These are phyloP conservation scores for Rosellinia necatrix DNA, from an alignment of 2,329 filamentous ascomycete species.

Conservation along the genomic window DNA sequence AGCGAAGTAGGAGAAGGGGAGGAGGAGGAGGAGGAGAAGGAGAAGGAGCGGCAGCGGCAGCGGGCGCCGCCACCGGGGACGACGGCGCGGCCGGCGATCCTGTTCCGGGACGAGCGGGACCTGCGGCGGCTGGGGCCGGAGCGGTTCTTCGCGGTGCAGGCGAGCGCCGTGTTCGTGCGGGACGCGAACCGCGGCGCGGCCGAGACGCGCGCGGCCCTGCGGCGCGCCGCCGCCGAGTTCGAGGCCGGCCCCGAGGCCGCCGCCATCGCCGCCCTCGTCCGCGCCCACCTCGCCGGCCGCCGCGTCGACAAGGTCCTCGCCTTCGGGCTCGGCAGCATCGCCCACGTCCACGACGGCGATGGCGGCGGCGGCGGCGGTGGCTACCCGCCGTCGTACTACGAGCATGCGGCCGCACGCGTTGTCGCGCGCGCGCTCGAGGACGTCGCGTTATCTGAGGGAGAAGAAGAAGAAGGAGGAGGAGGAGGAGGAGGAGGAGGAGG, in stretches of 20 bases:
- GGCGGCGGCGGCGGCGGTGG: too few relatives aligned
- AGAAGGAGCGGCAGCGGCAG: neutral
- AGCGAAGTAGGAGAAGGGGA: neutral
- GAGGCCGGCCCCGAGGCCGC: neutral
- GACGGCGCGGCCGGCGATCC: too few relatives aligned
- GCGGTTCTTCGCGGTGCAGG: neutral
- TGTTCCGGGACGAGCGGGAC: neutral
- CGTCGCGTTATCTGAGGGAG: too few relatives aligned
- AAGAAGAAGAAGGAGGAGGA: too few relatives aligned
- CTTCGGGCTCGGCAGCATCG: slow-evolving; percentile 24
- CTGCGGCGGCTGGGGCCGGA: neutral
- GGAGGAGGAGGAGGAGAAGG: neutral
- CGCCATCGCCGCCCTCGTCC: neutral
- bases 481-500: too few relatives aligned
- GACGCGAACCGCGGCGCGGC: neutral
- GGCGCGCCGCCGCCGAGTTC: neutral
- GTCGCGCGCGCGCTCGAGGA: slow-evolving; percentile 7
- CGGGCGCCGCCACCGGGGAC: too few relatives aligned
- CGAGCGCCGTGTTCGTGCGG: neutral
- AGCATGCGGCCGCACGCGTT: slow-evolving; percentile 8
- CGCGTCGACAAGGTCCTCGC: slow-evolving; percentile 24
- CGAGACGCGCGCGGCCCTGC: neutral
- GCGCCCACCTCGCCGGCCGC: neutral
- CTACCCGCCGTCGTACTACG: neutral
- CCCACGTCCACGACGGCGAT: neutral